These are phyloP conservation scores for Amanita jacksonii DNA, from an alignment of 768 basidiomycete species.

Conservation along the genomic window DNA sequence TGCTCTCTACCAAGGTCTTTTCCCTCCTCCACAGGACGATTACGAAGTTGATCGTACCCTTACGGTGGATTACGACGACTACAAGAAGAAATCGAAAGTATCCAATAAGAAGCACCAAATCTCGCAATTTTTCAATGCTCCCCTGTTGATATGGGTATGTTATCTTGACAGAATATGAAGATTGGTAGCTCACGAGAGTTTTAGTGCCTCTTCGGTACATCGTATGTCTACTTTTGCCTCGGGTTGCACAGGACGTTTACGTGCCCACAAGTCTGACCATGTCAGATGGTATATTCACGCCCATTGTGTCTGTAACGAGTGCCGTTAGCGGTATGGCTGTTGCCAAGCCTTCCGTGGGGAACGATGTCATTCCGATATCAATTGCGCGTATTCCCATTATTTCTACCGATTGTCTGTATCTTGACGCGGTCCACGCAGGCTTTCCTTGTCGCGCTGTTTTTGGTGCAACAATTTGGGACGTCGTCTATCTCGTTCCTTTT, in stretches of 20 bases:
- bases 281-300: constrained; percentile 60
- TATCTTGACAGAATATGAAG: constrained; percentile 19
- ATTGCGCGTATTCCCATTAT: constrained; percentile 50
- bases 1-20: constrained; percentile 51
- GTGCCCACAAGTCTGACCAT: constrained; percentile 50
- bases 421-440: constrained; percentile 22
- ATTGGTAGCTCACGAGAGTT: not conserved
- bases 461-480: constrained; percentile 53
- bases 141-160: constrained; percentile 47
- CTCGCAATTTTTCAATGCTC: constrained; percentile 30
- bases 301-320: constrained; percentile 59
- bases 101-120: constrained; percentile 14
- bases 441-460: constrained; percentile 48
- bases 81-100: constrained; percentile 5
- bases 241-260: too few species aligned
- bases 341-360: constrained; percentile 37
- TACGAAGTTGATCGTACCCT: constrained; percentile 43
- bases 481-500: constrained; percentile 38
- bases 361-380: constrained; percentile 47
- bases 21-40: constrained; percentile 36
- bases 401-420: constrained; percentile 51
- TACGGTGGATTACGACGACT: constrained; percentile 32
- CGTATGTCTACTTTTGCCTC: too few species aligned
- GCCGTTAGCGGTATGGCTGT: constrained; percentile 61
- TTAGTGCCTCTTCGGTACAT: constrained; percentile 55